Conservation (phyloP, 345 rosid species). For the Turnera subulata region DNA sequence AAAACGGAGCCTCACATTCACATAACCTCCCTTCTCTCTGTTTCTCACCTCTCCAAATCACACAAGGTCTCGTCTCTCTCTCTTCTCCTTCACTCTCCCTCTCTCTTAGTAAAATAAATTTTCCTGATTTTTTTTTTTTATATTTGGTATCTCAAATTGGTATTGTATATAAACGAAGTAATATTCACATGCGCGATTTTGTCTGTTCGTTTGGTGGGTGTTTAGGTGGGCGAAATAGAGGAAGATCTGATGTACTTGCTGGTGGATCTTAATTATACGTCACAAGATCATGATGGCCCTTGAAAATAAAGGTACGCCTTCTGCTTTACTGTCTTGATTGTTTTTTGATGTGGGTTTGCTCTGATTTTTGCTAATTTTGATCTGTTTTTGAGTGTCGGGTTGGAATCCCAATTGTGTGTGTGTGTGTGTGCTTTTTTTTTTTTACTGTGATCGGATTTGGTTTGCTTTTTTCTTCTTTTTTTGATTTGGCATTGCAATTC, state of each 20-base stretch:
- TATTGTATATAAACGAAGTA: no score
- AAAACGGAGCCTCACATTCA: conserved; percentile 3
- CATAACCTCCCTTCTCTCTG: neutral
- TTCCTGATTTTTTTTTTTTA: neutral
- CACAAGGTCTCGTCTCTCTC: conserved; percentile 13
- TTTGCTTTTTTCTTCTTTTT: no score
- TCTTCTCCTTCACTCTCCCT: neutral
- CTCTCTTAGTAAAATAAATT: neutral
- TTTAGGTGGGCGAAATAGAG: conserved; percentile 40
- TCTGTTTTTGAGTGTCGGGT: no score
- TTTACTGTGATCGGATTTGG: neutral
- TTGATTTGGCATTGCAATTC: neutral
- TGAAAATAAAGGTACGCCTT: conserved; percentile 46
- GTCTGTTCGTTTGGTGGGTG: conserved; percentile 7
- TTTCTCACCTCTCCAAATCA: conserved; percentile 13
- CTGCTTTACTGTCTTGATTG: neutral
- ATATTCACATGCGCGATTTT: neutral
- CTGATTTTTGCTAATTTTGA: no score
- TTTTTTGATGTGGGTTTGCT: neutral
- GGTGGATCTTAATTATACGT: conserved; percentile 39
- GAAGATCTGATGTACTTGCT: conserved; percentile 66
- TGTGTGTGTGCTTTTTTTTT: no score
- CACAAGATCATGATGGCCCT: conserved; percentile 52
- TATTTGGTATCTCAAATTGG: no score
- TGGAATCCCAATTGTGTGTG: no score